These are phyloP conservation scores for Ophiostoma fasciatum DNA, from an alignment of 2,329 filamentous ascomycete species.

Conservation along the genomic window DNA sequence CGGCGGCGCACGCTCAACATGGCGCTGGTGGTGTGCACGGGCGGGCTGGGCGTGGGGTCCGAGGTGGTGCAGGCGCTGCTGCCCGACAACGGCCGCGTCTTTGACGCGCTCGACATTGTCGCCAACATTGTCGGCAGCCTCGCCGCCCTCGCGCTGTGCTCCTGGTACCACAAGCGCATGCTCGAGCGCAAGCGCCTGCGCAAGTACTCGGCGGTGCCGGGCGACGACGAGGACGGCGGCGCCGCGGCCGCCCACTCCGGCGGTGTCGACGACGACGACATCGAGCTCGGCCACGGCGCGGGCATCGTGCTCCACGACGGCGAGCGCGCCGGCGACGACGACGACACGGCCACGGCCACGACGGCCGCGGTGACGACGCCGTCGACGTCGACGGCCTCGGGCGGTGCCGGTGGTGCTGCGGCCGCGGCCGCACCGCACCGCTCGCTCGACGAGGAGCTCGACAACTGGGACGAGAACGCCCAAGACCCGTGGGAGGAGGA, in stretches of 20 bases:
- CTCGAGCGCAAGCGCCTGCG: conserved; percentile 67
- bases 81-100: conserved; percentile 49
- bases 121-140: conserved; percentile 76
- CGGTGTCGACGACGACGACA: conserved; percentile 43
- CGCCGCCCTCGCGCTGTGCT: conserved; percentile 56
- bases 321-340: conserved; percentile 29
- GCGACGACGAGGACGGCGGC: conserved; percentile 46
- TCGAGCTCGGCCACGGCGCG: conserved; percentile 58
- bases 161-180: conserved; percentile 94
- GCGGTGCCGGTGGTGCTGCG: no score
- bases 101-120: conserved; percentile 72
- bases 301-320: conserved; percentile 30
- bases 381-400: conserved; percentile 33
- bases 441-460: conserved; percentile 65
- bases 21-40: conserved; percentile 66
- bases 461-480: conserved; percentile 86
- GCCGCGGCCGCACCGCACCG: conserved; percentile 27
- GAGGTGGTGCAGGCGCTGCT: conserved; percentile 64
- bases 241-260: conserved; percentile 56
- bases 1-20: conserved; percentile 74
- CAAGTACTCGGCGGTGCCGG: conserved; percentile 58
- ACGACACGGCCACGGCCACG: conserved; percentile 3
- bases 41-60: conserved; percentile 54
- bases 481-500: conserved; percentile 44
- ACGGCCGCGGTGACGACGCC: conserved; percentile 11